A percentile compares a stretch with the other conserved stretches of the same genome.
Evolutionary conservation across 441 rosid species (phyloP).

Genomic region (Jatropha multifida): DNA sequence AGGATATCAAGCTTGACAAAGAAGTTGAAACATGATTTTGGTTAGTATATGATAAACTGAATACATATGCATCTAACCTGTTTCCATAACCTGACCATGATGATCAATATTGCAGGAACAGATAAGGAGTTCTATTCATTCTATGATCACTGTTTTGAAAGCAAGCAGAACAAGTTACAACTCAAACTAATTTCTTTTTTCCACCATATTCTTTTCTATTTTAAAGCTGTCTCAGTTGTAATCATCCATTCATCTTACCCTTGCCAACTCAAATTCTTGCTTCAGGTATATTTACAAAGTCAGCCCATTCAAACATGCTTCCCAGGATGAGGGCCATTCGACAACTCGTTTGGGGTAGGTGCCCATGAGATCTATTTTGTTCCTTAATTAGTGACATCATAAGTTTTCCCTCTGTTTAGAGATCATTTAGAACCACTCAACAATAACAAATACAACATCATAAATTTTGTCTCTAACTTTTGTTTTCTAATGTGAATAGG

Average conservation of each 20-base stretch:
- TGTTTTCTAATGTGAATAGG: slow-evolving; percentile 39
- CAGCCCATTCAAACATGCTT: slow-evolving; percentile 80
- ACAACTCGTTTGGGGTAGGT: slow-evolving; percentile 78
- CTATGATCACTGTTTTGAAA: slow-evolving; percentile 78
- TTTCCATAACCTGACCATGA: slow-evolving; percentile 26
- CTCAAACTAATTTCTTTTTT: slow-evolving; percentile 7
- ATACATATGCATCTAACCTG: slow-evolving; percentile 18
- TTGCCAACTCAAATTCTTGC: slow-evolving; percentile 19
- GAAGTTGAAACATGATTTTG: slow-evolving; percentile 87
- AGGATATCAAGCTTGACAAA: slow-evolving; percentile 77
- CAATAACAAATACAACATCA: background rate
- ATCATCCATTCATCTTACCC: slow-evolving; percentile 23
- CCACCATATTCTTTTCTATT: background rate
- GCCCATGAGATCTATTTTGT: slow-evolving; percentile 12
- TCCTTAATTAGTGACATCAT: slow-evolving; percentile 1
- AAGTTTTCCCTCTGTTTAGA: background rate
- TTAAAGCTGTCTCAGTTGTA: slow-evolving; percentile 9
- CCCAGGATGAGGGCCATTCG: slow-evolving; percentile 80
- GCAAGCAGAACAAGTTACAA: slow-evolving; percentile 82
- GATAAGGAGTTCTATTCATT: slow-evolving; percentile 94
- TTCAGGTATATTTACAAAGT: slow-evolving; percentile 92
- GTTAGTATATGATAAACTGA: slow-evolving; percentile 46
- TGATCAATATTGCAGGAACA: slow-evolving; percentile 56
- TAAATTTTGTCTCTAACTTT: background rate
- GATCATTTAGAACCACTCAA: background rate